phyloP scores from a whole-genome alignment of 805 yeast species.

The Cyberlindnera mrakii region DNA sequence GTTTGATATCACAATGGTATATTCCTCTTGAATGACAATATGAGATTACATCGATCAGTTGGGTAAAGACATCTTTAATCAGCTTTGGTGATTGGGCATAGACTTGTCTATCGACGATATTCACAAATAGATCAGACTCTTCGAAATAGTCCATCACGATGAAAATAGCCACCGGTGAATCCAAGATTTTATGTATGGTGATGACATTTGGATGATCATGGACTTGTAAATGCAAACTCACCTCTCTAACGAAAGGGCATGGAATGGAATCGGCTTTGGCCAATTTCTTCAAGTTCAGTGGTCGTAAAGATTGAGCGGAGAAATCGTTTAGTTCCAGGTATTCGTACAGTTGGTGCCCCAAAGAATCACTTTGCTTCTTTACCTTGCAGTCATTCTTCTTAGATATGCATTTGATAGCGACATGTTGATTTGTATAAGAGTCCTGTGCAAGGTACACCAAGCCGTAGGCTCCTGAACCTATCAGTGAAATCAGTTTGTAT shows the following conservation, averaged over 20 bases:
- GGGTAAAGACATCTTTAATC: conserved; percentile 58
- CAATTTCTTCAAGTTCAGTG: conserved; percentile 19
- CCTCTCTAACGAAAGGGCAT: conserved; percentile 49
- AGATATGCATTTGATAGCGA: conserved; percentile 69
- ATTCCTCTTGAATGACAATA: conserved; percentile 80
- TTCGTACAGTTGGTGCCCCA: conserved; percentile 7
- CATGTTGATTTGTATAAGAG: conserved; percentile 38
- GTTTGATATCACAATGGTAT: conserved; percentile 92
- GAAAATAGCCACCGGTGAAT: conserved; percentile 49
- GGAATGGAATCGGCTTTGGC: conserved; percentile 10
- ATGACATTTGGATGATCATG: conserved; percentile 77
- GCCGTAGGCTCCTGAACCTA: conserved; percentile 85
- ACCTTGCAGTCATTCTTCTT: conserved; percentile 26
- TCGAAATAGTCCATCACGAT: conserved; percentile 82
- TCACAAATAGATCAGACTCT: conserved; percentile 81
- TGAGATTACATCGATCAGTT: conserved; percentile 75
- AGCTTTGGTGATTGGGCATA: conserved; percentile 40
- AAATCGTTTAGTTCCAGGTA: neutral
- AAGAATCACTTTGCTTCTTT: conserved; percentile 17
- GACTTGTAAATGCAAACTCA: conserved; percentile 65
- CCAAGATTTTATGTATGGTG: conserved; percentile 67
- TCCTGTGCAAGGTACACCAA: conserved; percentile 68
- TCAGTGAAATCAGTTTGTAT: conserved; percentile 13
- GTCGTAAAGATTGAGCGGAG: conserved; percentile 7
- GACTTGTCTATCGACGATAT: conserved; percentile 69